Percentiles rank a stretch among this genome's conserved stretches.
Conservation (phyloP, 1,284 basidiomycete genomes). For the Sanguinoderma infundibulare region DNA sequence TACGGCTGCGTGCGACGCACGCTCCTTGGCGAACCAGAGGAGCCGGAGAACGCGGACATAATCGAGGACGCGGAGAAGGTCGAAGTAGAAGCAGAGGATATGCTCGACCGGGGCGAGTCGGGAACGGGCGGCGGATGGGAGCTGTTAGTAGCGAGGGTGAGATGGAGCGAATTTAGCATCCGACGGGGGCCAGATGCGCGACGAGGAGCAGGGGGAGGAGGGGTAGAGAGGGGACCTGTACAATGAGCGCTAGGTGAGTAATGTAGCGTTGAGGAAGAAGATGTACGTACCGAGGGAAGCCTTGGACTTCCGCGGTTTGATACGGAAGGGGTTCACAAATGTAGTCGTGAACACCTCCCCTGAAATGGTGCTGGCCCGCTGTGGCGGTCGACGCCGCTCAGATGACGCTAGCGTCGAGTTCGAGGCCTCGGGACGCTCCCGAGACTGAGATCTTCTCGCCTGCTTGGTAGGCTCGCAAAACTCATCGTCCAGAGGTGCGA, state of each 20-base stretch:
- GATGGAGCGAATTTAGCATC: conserved; percentile 18
- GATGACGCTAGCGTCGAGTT: conserved; percentile 1
- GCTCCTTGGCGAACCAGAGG: conserved; percentile 11
- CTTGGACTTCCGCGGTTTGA: conserved; percentile 22
- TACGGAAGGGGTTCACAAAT: conserved; percentile 30
- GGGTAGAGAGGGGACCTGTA: background rate
- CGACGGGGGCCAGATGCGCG: conserved; percentile 10
- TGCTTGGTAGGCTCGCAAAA: background rate
- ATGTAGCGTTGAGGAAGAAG: background rate
- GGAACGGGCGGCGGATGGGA: background rate
- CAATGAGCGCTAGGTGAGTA: background rate
- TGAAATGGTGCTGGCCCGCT: conserved; percentile 4
- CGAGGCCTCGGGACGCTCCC: background rate
- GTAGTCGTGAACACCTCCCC: conserved; percentile 24
- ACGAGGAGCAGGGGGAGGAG: conserved; percentile 3
- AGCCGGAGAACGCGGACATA: conserved; percentile 13
- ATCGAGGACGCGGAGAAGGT: conserved; percentile 17
- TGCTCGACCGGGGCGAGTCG: conserved; percentile 22
- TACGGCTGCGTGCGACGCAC: conserved; percentile 47
- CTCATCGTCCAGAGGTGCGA: background rate
- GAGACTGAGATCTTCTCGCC: background rate
- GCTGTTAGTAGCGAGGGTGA: conserved; percentile 5
- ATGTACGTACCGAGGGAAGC: conserved; percentile 15
- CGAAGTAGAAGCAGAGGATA: conserved; percentile 20
- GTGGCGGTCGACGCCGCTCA: conserved; percentile 7